phyloP scores from a whole-genome alignment of 2,329 filamentous ascomycete species.

The Ophiostoma australiae region DNA sequence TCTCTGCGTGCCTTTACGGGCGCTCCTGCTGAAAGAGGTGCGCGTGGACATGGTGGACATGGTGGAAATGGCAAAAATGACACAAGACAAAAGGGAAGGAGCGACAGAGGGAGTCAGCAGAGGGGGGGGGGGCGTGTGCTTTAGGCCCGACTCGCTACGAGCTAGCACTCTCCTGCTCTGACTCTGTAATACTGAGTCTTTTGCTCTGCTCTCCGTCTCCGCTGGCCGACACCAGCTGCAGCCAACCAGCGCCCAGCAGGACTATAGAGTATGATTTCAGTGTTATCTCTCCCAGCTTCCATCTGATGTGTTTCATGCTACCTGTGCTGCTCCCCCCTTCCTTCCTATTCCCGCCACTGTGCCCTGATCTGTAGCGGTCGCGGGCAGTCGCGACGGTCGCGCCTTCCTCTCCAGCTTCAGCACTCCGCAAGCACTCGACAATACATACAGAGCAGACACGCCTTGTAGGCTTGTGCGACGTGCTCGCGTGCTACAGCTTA shows the following conservation, averaged over 20 bases:
- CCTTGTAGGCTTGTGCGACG: background rate
- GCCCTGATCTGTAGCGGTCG: slow-evolving; percentile 9
- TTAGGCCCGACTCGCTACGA: slow-evolving; percentile 10
- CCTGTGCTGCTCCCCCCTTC: background rate
- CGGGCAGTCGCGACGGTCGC: slow-evolving; percentile 5
- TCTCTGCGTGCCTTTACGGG: background rate
- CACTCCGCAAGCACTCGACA: background rate
- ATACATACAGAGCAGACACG: background rate
- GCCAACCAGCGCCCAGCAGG: slow-evolving; percentile 3
- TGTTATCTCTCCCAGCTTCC: background rate
- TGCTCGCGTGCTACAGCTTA: background rate
- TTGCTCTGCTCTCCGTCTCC: background rate
- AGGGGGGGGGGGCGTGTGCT: slow-evolving; percentile 5
- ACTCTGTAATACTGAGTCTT: background rate
- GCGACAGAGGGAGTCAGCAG: slow-evolving; percentile 3
- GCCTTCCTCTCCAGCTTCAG: background rate
- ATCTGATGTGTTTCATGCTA: background rate
- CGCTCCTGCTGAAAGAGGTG: background rate
- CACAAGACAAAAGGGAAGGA: background rate
- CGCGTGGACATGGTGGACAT: background rate
- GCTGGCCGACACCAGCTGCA: background rate
- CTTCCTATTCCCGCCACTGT: background rate
- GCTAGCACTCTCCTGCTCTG: background rate
- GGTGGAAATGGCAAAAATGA: background rate
- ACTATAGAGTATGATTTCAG: background rate